phyloP scores from a whole-genome alignment of 2,329 filamentous ascomycete species.

The Metarhizium robertsii region DNA sequence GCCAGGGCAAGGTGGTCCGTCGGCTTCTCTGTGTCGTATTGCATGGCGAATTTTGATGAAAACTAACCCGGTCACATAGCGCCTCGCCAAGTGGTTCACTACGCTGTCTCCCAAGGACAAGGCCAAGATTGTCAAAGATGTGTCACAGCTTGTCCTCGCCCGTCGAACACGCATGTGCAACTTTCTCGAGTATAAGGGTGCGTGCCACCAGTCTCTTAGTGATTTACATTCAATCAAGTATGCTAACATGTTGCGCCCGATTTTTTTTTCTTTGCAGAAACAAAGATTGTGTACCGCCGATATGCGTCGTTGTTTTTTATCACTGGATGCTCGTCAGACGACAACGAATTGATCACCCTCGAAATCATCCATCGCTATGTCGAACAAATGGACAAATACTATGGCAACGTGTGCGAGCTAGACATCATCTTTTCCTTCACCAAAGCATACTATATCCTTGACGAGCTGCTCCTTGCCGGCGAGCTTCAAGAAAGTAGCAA shows the following conservation, averaged over 20 bases:
- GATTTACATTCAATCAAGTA: not conserved
- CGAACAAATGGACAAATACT: constrained; percentile 99
- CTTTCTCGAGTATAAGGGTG: constrained; percentile 98
- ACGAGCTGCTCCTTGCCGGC: constrained; percentile 88
- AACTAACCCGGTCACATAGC: constrained; percentile 41
- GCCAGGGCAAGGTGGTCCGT: constrained; percentile 98
- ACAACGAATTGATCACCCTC: constrained; percentile 96
- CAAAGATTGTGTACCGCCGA: constrained; percentile 96
- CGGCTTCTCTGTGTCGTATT: constrained; percentile 2
- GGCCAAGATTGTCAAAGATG: constrained; percentile 99
- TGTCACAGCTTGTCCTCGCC: constrained; percentile 92
- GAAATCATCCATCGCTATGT: constrained; percentile 99
- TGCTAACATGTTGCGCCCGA: constrained; percentile 1
- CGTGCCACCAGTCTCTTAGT: constrained; percentile 8
- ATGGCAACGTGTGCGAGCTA: constrained; percentile 98
- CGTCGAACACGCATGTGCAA: constrained; percentile 98
- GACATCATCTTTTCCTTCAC: constrained; percentile 99
- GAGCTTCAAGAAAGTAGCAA: constrained; percentile 99
- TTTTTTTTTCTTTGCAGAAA: constrained; percentile 49
- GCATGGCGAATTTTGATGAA: not conserved
- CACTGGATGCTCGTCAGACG: constrained; percentile 89
- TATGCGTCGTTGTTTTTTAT: constrained; percentile 99
- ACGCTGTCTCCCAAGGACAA: constrained; percentile 96
- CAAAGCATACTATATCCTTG: constrained; percentile 98
- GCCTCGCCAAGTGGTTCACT: constrained; percentile 98